These are phyloP conservation scores for Teunomyces kruisii DNA, from an alignment of 805 yeast genomes.

Conservation along the genomic window DNA sequence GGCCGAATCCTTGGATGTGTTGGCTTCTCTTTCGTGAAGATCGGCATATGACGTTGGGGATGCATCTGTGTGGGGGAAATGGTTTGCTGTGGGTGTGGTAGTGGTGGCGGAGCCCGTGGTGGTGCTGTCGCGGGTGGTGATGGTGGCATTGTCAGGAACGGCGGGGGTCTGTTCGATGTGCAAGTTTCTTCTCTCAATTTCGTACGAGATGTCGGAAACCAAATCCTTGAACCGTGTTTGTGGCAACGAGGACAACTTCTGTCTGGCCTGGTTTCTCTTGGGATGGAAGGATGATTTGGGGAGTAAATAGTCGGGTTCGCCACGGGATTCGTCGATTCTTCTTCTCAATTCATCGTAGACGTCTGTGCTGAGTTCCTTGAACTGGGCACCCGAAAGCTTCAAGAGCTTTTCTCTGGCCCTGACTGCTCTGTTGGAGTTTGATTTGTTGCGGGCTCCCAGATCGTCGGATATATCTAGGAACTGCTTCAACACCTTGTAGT, in stretches of 20 bases:
- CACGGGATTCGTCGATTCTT: slow-evolving; percentile 60
- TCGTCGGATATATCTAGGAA: slow-evolving; percentile 53
- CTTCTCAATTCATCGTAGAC: slow-evolving; percentile 90
- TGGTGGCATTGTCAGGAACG: slow-evolving; percentile 1
- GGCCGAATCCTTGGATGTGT: slow-evolving; percentile 3
- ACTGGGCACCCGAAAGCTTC: slow-evolving; percentile 78
- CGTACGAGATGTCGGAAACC: slow-evolving; percentile 84
- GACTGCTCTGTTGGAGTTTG: slow-evolving; percentile 60
- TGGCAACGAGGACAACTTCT: slow-evolving; percentile 83
- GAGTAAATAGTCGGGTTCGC: slow-evolving; percentile 61
- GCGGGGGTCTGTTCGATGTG: slow-evolving; percentile 28
- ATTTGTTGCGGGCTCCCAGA: slow-evolving; percentile 34
- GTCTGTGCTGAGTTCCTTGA: slow-evolving; percentile 87
- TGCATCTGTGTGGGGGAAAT: background rate
- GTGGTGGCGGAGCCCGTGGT: background rate
- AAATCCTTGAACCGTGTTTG: slow-evolving; percentile 82
- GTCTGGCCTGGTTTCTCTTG: slow-evolving; percentile 92
- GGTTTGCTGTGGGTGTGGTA: background rate
- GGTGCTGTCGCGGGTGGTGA: background rate
- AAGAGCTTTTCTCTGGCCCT: slow-evolving; percentile 84
- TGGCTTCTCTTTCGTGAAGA: slow-evolving; percentile 3
- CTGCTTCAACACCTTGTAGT: slow-evolving; percentile 50
- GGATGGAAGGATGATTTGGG: slow-evolving; percentile 82
- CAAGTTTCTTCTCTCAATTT: slow-evolving; percentile 75
- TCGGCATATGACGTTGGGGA: slow-evolving; percentile 1